Percentiles rank a stretch among this genome's conserved stretches.
Conservation (phyloP, 73 alveolate genomes). For the Urostyla sp. region DNA sequence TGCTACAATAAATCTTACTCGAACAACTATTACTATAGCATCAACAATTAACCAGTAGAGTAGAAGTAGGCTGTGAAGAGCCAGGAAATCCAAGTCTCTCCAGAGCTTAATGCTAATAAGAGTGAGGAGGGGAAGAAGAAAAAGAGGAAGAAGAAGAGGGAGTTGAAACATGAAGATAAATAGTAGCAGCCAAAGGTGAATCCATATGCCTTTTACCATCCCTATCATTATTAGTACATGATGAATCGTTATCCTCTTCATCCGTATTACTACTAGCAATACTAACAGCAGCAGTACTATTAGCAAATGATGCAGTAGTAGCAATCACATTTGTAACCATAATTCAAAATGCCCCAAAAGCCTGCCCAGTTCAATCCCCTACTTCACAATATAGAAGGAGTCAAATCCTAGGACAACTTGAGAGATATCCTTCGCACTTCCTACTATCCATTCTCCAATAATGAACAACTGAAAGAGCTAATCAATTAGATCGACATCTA, state of each 20-base stretch:
- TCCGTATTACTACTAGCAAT: background rate
- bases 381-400: background rate
- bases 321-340: background rate
- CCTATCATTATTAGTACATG: background rate
- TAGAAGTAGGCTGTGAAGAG: background rate
- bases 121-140: background rate
- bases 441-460: conserved; percentile 61
- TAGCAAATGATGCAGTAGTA: background rate
- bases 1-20: background rate
- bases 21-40: conserved; percentile 12
- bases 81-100: conserved; percentile 26
- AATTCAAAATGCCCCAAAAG: background rate
- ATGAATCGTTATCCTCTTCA: background rate
- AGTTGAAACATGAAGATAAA: background rate
- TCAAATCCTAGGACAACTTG: conserved; percentile 9
- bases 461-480: conserved; percentile 59
- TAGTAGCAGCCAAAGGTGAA: background rate
- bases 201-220: background rate
- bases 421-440: conserved; percentile 48
- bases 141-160: conserved; percentile 10
- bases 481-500: conserved; percentile 54
- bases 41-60: background rate
- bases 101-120: conserved; percentile 2
- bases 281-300: background rate
- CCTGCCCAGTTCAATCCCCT: background rate